These are phyloP conservation scores for Backusella westeae DNA, from an alignment of 192 early-diverging fungal genomes.

Conservation along the genomic window DNA sequence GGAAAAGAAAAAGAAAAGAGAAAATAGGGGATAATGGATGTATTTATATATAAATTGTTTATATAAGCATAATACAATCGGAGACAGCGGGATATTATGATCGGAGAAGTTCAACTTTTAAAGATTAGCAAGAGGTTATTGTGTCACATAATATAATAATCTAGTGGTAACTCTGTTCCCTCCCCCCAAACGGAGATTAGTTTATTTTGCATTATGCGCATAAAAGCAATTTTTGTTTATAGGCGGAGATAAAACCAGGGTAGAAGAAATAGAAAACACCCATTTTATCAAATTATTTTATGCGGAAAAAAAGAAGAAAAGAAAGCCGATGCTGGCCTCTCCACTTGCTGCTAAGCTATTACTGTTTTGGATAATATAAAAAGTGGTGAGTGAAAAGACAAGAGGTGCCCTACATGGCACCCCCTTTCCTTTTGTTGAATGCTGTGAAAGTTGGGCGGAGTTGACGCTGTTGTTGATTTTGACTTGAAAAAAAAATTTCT, in stretches of 20 bases:
- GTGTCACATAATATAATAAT: background rate
- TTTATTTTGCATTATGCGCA: constrained; percentile 8
- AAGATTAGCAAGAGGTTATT: background rate
- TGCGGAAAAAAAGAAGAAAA: background rate
- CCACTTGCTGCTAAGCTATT: background rate
- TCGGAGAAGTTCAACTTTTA: background rate
- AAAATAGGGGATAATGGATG: background rate
- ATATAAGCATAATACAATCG: background rate
- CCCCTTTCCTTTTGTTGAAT: background rate
- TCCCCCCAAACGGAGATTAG: background rate
- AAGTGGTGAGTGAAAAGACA: background rate
- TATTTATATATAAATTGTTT: constrained; percentile 1
- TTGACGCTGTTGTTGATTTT: background rate
- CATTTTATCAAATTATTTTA: background rate
- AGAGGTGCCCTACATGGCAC: background rate
- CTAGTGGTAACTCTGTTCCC: background rate
- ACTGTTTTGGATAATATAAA: background rate
- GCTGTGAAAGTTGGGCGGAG: background rate
- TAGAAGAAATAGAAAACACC: background rate
- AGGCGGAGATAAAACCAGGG: background rate
- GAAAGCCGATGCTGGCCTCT: background rate
- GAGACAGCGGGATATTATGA: background rate
- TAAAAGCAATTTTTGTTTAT: background rate
- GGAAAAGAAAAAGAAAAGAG: background rate
- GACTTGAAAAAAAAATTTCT: background rate